phyloP scores from a whole-genome alignment of 202 grass and related monocot species.

The Saccharum hybrid region DNA sequence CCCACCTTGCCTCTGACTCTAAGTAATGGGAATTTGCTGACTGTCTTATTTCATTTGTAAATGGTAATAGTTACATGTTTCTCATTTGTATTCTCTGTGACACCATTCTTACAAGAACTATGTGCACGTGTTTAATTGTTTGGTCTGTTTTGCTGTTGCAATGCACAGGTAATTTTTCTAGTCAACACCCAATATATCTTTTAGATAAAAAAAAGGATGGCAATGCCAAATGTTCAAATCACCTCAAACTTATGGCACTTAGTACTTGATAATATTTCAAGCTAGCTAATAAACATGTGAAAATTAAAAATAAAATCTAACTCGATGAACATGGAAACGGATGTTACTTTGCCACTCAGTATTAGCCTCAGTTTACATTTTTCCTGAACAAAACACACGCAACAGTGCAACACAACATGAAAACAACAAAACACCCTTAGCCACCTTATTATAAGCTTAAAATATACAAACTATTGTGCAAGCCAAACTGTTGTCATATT shows the following conservation, averaged over 20 bases:
- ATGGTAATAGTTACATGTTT: background rate
- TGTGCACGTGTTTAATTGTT: background rate
- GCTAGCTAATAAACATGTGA: background rate
- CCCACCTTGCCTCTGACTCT: background rate
- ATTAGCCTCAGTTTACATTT: slow-evolving; percentile 10
- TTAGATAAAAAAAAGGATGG: background rate
- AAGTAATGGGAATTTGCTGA: too few relatives aligned
- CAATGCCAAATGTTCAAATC: background rate
- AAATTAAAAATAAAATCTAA: slow-evolving; percentile 12
- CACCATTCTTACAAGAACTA: background rate
- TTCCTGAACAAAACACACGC: background rate
- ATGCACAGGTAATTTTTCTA: background rate
- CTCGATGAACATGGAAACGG: background rate
- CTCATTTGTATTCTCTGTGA: background rate
- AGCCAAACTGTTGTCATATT: slow-evolving; percentile 5
- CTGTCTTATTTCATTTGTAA: background rate
- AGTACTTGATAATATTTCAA: slow-evolving; percentile 11
- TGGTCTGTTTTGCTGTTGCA: background rate
- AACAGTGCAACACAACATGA: background rate
- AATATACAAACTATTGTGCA: background rate
- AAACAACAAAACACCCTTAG: background rate
- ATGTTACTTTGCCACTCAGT: background rate
- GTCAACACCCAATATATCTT: background rate
- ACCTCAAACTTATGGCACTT: background rate
- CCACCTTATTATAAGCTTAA: slow-evolving; percentile 17